Evolutionary conservation across 2,329 filamentous ascomycete species (phyloP), one percentile per base, ranked within the genome.

Genomic region (Penicillium sp.): DNA sequence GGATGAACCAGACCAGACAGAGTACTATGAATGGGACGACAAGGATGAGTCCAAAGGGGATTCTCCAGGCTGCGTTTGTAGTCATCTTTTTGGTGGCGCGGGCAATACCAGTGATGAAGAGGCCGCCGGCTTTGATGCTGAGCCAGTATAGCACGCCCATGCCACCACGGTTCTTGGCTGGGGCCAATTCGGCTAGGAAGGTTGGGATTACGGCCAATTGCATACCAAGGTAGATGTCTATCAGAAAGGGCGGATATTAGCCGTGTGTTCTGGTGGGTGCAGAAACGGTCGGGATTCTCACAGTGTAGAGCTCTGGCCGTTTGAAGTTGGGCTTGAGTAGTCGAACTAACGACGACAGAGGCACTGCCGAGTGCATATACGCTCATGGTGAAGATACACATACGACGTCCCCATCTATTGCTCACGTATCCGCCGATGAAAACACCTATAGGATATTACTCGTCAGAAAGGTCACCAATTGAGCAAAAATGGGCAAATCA

Each of bases 201-300:
- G 71, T 67, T 0, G 76, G 77, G 0, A 77, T 71, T 1, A 76
- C 63, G 0, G 76, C 71, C n/a, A 78, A 62, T 57, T 78, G 74
- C 69, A 76, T 77, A 19, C 75, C 76, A 13, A 77, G 65, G 48
- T 78, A 78, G 42, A 58, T 50, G 27, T 61, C 55, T 60, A 19
- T 13, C 10, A 31, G 13, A 11, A 23, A 27, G 7, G 8, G 21
- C 5, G 23, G 8, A 50, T 9, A n/a, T 59, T 27, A 55, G 56
- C 6, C 5, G 16, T 2, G 44, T 19, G n/a, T 5, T 47, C 35
- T 13, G 14, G 25, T 10, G 4, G 29, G 2, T 4, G 25, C 16
- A 42, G 19, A 42, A 21, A 37, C 3, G n/a, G 0, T 16, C 4
- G 13, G 4, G 3, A 6, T 5, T 48, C 54, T 52, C 29, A 60